Base-by-base conservation (phyloP, 345 rosid genomes). In the Eucalyptus cloeziana region DNA sequence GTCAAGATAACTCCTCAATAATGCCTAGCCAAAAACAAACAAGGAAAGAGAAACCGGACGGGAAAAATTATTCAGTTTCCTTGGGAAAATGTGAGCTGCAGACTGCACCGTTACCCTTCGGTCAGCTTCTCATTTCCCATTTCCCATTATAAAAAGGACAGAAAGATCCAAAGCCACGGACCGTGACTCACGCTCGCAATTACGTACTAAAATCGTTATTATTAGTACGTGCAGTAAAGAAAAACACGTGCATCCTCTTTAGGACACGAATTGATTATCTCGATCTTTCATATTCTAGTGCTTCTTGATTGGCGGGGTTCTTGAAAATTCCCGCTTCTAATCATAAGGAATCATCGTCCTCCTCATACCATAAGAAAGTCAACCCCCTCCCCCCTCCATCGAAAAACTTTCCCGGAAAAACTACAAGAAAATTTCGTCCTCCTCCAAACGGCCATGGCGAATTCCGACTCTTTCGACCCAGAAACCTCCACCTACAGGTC, bases 401-500 rank as follows among this genome's bases (percentile, higher is more conserved):
- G 31, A 60, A 25, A 60, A 64, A n/a, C 76, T 19, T 37, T 19
- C 45, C 81, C 4, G 12, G 45, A 37, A 71, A 71, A 37, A 71
- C 81, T 10, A 27, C 44, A 37, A 19, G 83, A 40, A 21, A 21
- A 21, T 4, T 33, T 31, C 14, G 85, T 16, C 17, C 31, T 16
- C 25, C 56, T 40, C 15, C 52, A 10, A 80, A 80, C 44, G 12
- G 64, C 87, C 90, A 89, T 86, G 90, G 58, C 60, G 40, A 81
- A 83, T 49, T 43, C 79, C 33, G 67, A n/a, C 51, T 88, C 86
- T 21, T 91, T 87, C 90, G 58, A 90, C 71, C 89, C 88, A 22
- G 31, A 58, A 51, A 87, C 91, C 44, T 85, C 47, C 49, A 93
- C 91, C 5, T 92, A 91, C 91, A 89, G 62, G 15, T 93, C 93